Base-by-base conservation (phyloP, 2,329 filamentous ascomycete genomes). In the Tolypocladium pustulatum region DNA sequence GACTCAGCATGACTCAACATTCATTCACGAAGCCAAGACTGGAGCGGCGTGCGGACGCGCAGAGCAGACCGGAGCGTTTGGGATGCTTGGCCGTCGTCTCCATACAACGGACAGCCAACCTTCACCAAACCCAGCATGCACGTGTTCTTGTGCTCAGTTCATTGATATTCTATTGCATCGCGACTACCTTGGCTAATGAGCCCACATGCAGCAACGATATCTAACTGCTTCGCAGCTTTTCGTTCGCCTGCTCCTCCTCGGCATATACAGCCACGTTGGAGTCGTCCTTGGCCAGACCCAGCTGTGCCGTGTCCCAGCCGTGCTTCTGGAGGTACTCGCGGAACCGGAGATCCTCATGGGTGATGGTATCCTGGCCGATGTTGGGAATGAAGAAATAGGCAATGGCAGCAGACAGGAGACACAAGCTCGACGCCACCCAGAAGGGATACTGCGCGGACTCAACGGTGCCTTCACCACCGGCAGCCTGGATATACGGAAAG, bases 291-390 rank as follows among this genome's bases (percentile, higher is more conserved):
- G 27, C 38, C n/a, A 57, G 32, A 22, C 81, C 81, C 17, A 84
- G 70, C 68, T 81, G 78, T 4, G 73, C 63, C 0, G 84, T 87
- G 69, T 96, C 91, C 75, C 88, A 96, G 4, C 91, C 91, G 60
- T 93, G 79, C 32, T 75, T 75, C 67, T 85, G 79, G 15, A 97
- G 76, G 68, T 88, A 96, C 22, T 75, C 81, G 38, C 89, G 82
- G 76, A 96, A 97, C 51, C 81, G 81, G 10, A 77, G 68, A 67
- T 97, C 91, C 72, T 97, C 92, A 20, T 81, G 67, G 0, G 86
- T 82, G 62, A 97, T 95, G 0, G 90, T 96, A 66, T 96, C 88
- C 74, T 95, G 81, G n/a, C 85, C 85, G 61, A 97, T 88, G 54
- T 89, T 75, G 0, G 92, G 92, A 55, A 96, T 72, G 59, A 82